Percentiles rank a stretch among this genome's conserved stretches.
Conservation (phyloP, 106 monocot species). For the Amphibolis antarctica region DNA sequence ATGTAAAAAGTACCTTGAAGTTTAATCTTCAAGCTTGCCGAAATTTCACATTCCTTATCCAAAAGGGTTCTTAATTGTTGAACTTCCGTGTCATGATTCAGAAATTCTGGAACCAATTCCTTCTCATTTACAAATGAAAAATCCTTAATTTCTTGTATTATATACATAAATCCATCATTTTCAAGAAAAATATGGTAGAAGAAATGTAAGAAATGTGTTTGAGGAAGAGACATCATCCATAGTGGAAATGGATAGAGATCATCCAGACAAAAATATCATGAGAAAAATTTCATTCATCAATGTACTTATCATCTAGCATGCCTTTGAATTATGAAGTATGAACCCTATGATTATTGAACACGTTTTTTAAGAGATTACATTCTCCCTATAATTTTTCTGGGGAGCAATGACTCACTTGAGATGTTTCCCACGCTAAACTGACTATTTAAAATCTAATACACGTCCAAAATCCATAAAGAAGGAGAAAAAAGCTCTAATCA, state of each 20-base stretch:
- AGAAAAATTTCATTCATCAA: neutral
- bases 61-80: constrained; percentile 3
- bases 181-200: neutral
- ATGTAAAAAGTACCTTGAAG: constrained; percentile 9
- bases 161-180: neutral
- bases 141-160: constrained; percentile 1
- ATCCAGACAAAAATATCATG: neutral
- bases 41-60: constrained; percentile 9
- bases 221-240: neutral
- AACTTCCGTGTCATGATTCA: constrained; percentile 7
- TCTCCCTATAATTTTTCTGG: neutral
- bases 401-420: neutral
- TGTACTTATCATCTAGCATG: neutral
- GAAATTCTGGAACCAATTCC: neutral
- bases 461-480: too few species aligned
- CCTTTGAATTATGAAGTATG: neutral
- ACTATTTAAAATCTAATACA: too few species aligned
- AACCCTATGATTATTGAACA: neutral
- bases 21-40: constrained; percentile 6
- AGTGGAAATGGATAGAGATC: neutral
- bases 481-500: too few species aligned
- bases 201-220: neutral
- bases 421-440: too few species aligned
- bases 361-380: neutral
- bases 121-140: neutral